A percentile compares a stretch with the other conserved stretches of the same genome.
Evolutionary conservation across 2,329 filamentous ascomycete species (phyloP).

Genomic region (Sclerotinia glacialis): DNA sequence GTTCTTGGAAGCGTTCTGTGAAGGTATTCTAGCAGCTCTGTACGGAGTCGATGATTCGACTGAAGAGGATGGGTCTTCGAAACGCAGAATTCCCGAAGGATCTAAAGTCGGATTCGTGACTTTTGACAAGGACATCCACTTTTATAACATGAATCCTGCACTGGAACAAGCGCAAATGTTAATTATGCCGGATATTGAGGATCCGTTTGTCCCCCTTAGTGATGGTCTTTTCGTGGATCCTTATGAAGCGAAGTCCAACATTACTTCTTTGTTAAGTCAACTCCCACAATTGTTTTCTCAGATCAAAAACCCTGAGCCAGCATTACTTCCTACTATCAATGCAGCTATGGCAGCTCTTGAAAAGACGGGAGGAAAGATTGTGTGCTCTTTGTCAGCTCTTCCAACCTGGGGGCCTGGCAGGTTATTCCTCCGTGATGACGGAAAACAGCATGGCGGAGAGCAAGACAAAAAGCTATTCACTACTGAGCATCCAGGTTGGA

Average conservation of each 20-base stretch:
- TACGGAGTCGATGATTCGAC: conserved; percentile 65
- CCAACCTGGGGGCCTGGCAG: conserved; percentile 89
- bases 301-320: conserved; percentile 87
- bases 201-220: conserved; percentile 89
- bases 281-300: conserved; percentile 83
- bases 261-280: conserved; percentile 78
- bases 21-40: conserved; percentile 79
- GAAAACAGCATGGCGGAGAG: conserved; percentile 81
- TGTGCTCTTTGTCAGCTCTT: conserved; percentile 82
- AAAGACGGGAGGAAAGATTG: conserved; percentile 84
- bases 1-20: conserved; percentile 84
- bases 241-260: conserved; percentile 81
- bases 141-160: conserved; percentile 84
- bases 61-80: conserved; percentile 49
- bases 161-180: conserved; percentile 94
- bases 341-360: conserved; percentile 81
- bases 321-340: conserved; percentile 78
- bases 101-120: conserved; percentile 93
- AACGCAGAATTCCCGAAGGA: conserved; percentile 66
- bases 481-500: conserved; percentile 86
- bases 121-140: conserved; percentile 95
- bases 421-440: conserved; percentile 82
- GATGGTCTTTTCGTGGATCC: conserved; percentile 94
- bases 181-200: conserved; percentile 96
- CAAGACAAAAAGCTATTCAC: conserved; percentile 88